These are phyloP conservation scores for Penicillium hordei DNA, from an alignment of 2,329 filamentous ascomycete species.

Conservation along the genomic window DNA sequence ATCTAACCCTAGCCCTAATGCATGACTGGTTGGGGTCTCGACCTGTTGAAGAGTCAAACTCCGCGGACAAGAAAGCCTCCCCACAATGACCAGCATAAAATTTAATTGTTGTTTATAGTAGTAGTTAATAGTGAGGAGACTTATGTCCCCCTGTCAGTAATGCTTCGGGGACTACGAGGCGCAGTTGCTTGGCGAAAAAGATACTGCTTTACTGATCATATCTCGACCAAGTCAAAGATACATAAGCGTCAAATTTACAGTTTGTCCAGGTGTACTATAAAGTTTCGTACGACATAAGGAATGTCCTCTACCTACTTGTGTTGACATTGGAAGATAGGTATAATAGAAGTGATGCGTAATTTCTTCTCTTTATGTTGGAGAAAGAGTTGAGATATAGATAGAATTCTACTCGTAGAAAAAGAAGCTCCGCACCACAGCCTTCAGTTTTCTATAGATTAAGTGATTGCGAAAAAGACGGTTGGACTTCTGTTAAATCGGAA, in stretches of 20 bases:
- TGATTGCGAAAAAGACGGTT: background rate
- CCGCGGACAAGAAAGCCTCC: background rate
- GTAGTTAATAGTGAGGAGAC: background rate
- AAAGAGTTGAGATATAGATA: background rate
- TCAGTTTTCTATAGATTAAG: background rate
- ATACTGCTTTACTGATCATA: slow-evolving; percentile 7
- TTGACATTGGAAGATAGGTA: background rate
- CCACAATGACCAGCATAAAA: background rate
- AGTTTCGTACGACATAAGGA: background rate
- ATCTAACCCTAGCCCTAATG: slow-evolving; percentile 1
- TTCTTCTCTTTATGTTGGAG: background rate
- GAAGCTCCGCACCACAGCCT: background rate
- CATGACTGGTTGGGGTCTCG: slow-evolving; percentile 3
- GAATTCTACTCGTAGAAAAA: background rate
- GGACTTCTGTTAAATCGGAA: background rate
- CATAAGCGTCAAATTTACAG: background rate
- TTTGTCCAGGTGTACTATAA: background rate
- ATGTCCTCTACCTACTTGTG: background rate
- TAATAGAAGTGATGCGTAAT: background rate
- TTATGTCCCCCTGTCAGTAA: background rate
- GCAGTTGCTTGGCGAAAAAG: slow-evolving; percentile 1
- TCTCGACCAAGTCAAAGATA: background rate
- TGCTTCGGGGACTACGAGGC: background rate
- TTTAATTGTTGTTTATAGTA: background rate
- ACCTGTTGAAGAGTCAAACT: background rate